A percentile compares a stretch with the other conserved stretches of the same genome.
phyloP scores from a whole-genome alignment of 2,329 filamentous ascomycete species.

The Nemania sp. region DNA sequence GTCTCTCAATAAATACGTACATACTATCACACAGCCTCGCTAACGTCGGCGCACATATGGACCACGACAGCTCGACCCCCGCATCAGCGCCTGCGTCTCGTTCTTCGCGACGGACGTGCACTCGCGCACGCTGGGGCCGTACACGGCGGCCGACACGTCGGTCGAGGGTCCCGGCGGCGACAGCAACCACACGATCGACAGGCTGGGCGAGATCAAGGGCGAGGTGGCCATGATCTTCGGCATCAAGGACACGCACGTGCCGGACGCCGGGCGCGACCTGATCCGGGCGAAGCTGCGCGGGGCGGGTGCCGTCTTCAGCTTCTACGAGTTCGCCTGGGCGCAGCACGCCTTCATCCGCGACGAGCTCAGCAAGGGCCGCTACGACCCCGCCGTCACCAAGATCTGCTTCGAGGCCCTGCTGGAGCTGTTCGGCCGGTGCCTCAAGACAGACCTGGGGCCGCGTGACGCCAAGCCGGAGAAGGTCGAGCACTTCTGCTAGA shows the following conservation, averaged over 20 bases:
- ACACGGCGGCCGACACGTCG: slow-evolving; percentile 54
- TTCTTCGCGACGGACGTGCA: slow-evolving; percentile 96
- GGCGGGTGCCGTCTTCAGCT: slow-evolving; percentile 73
- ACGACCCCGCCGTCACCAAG: slow-evolving; percentile 84
- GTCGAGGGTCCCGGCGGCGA: slow-evolving; percentile 42
- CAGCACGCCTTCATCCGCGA: slow-evolving; percentile 95
- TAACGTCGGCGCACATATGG: no score
- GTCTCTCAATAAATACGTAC: background rate
- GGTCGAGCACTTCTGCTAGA: slow-evolving; percentile 74
- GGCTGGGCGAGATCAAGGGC: slow-evolving; percentile 68
- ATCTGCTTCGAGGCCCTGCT: slow-evolving; percentile 90
- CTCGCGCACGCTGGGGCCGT: slow-evolving; percentile 71
- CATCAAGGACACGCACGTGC: slow-evolving; percentile 88
- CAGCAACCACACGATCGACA: slow-evolving; percentile 58
- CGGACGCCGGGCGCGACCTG: slow-evolving; percentile 78
- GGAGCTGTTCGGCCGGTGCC: slow-evolving; percentile 77
- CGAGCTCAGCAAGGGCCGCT: slow-evolving; percentile 90
- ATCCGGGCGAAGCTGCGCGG: slow-evolving; percentile 83
- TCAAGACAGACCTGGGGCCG: slow-evolving; percentile 79
- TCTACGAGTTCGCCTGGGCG: slow-evolving; percentile 90
- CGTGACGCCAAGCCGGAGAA: slow-evolving; percentile 63
- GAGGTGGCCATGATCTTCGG: slow-evolving; percentile 92
- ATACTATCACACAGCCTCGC: slow-evolving; percentile 5
- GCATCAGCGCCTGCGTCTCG: slow-evolving; percentile 77
- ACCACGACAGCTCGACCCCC: slow-evolving; percentile 65